Percentiles rank a stretch among this genome's conserved stretches.
phyloP scores from a whole-genome alignment of 108 stramenopile genomes.

The Discostella stelligeroides region DNA sequence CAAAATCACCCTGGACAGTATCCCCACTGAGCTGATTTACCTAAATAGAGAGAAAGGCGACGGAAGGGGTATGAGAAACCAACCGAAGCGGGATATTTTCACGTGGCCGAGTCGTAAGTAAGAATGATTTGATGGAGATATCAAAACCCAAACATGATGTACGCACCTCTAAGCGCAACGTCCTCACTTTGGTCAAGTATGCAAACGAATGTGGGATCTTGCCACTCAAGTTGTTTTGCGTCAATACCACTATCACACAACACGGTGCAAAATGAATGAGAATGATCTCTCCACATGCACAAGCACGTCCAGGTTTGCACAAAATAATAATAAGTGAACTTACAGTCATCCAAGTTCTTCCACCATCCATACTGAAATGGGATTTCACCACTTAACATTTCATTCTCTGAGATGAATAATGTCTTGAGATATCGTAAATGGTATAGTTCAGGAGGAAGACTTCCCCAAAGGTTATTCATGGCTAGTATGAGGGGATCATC shows the following conservation, averaged over 20 bases:
- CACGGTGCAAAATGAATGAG: not conserved
- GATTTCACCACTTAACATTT: constrained; percentile 20
- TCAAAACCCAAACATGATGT: too few relatives aligned
- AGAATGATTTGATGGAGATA: not conserved
- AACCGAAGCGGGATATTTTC: too few relatives aligned
- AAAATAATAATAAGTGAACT: not conserved
- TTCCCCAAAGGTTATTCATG: constrained; percentile 23
- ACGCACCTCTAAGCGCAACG: constrained; percentile 34
- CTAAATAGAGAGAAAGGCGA: not conserved
- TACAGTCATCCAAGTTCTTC: constrained; percentile 4
- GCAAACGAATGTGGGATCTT: constrained; percentile 30
- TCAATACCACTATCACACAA: constrained; percentile 7
- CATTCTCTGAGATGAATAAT: constrained; percentile 16
- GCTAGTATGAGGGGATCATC: not conserved
- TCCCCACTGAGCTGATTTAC: constrained; percentile 9
- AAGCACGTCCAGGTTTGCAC: not conserved
- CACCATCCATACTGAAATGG: constrained; percentile 39
- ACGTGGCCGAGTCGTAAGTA: not conserved
- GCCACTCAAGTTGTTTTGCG: constrained; percentile 20
- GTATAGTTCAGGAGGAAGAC: constrained; percentile 28
- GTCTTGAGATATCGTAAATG: constrained; percentile 41
- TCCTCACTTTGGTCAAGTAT: constrained; percentile 11
- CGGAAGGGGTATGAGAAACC: too few relatives aligned
- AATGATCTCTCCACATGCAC: not conserved
- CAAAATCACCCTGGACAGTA: constrained; percentile 22